Evolutionary conservation across 371 early-diverging fungal genomes (phyloP).

Genomic region (Umbelopsis sp.): DNA sequence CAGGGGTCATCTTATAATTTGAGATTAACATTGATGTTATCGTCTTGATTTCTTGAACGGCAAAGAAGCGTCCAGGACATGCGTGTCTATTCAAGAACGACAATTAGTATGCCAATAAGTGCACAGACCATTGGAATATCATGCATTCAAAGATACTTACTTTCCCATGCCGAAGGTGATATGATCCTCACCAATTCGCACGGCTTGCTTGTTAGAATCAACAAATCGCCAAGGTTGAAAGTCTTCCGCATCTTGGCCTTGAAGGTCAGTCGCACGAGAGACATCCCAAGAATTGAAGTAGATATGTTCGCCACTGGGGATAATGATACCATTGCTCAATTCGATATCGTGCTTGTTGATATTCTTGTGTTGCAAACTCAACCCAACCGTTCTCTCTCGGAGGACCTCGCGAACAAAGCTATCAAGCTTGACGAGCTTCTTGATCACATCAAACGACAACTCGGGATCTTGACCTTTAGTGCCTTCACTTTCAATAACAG

Average conservation of each 20-base stretch:
- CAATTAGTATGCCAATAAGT: no score
- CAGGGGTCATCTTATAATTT: conserved; percentile 23
- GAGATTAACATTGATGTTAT: conserved; percentile 27
- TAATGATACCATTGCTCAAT: conserved; percentile 43
- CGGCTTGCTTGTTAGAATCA: conserved; percentile 36
- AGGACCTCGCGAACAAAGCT: conserved; percentile 53
- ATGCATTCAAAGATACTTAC: conserved; percentile 15
- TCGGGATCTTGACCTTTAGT: conserved; percentile 19
- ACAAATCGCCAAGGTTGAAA: conserved; percentile 55
- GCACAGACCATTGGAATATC: no score
- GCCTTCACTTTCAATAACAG: conserved; percentile 28
- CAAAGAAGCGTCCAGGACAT: conserved; percentile 49
- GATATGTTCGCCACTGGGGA: conserved; percentile 44
- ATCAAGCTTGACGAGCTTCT: conserved; percentile 49
- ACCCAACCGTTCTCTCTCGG: conserved; percentile 28
- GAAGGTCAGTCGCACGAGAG: conserved; percentile 23
- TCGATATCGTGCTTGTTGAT: conserved; percentile 29
- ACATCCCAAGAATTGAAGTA: conserved; percentile 34
- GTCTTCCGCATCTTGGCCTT: conserved; percentile 28
- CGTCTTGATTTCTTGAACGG: conserved; percentile 33
- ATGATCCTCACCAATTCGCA: conserved; percentile 42
- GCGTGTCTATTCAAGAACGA: conserved; percentile 27
- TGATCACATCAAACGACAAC: conserved; percentile 33
- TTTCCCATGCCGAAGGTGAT: conserved; percentile 59
- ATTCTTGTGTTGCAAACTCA: conserved; percentile 36